Percentiles rank a stretch among this genome's conserved stretches.
Conservation (phyloP, 306 rosid species). For the Cicer judaicum region DNA sequence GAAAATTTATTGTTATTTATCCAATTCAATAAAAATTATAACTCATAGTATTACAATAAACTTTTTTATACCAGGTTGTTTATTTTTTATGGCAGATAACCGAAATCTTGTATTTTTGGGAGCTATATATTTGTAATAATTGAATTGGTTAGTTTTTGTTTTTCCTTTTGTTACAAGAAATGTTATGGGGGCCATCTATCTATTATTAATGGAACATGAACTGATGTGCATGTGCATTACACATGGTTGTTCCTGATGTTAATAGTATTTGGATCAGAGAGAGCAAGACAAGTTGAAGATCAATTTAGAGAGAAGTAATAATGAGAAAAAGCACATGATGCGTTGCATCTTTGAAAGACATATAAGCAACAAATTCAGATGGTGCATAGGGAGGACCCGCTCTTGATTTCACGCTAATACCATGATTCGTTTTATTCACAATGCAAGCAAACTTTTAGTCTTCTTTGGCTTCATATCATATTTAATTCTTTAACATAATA, state of each 20-base stretch:
- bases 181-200: constrained; percentile 5
- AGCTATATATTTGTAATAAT: background rate
- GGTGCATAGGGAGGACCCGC: constrained; percentile 33
- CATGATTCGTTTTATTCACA: constrained; percentile 41
- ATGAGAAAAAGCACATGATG: constrained; percentile 42
- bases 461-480: background rate
- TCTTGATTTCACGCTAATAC: constrained; percentile 24
- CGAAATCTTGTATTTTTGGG: background rate
- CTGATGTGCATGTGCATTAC: constrained; percentile 57
- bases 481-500: background rate
- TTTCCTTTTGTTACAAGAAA: constrained; percentile 34
- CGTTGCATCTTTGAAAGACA: constrained; percentile 32
- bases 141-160: background rate
- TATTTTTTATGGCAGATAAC: background rate
- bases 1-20: no score
- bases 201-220: constrained; percentile 42
- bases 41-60: background rate
- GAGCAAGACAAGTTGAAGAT: constrained; percentile 43
- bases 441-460: constrained; percentile 38
- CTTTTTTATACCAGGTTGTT: background rate
- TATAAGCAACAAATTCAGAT: background rate
- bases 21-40: no score
- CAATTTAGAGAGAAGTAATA: constrained; percentile 35
- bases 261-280: constrained; percentile 46
- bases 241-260: constrained; percentile 50